Evolutionary conservation across 371 early-diverging fungal species (phyloP).

Genomic region (Rhizopus arrhizus): DNA sequence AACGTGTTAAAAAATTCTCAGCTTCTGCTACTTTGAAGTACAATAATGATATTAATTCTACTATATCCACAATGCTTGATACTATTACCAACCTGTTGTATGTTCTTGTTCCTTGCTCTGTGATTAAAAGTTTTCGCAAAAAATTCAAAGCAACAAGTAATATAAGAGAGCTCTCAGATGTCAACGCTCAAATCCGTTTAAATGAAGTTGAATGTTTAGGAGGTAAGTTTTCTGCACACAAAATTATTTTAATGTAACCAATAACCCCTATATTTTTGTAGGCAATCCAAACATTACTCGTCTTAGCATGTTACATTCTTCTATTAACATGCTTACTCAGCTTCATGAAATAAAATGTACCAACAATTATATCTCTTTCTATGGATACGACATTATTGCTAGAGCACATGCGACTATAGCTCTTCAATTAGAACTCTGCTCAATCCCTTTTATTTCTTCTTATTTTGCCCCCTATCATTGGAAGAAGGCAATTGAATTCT

Average conservation of each 20-base stretch:
- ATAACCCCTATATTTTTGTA: background rate
- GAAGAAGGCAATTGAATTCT: conserved; percentile 9
- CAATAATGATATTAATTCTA: background rate
- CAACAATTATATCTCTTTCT: background rate
- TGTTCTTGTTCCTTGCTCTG: conserved; percentile 11
- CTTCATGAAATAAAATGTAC: background rate
- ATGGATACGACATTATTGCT: conserved; percentile 27
- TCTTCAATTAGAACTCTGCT: conserved; percentile 36
- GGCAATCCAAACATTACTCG: conserved; percentile 34
- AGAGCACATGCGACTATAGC: conserved; percentile 38
- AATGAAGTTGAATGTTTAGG: conserved; percentile 46
- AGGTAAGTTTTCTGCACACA: conserved; percentile 17
- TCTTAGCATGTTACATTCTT: conserved; percentile 38
- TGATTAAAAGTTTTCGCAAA: conserved; percentile 14
- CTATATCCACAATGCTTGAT: conserved; percentile 10
- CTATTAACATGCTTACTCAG: conserved; percentile 42
- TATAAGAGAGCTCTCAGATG: conserved; percentile 24
- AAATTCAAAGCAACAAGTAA: conserved; percentile 20
- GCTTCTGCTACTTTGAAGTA: background rate
- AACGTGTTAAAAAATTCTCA: conserved; percentile 12
- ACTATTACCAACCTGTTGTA: conserved; percentile 8
- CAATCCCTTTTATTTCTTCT: conserved; percentile 19
- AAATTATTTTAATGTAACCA: no score
- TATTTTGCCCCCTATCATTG: conserved; percentile 8
- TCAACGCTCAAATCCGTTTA: conserved; percentile 37